Base-by-base conservation (phyloP, 805 yeast genomes). In the Sugiyamaella lignohabitans region DNA sequence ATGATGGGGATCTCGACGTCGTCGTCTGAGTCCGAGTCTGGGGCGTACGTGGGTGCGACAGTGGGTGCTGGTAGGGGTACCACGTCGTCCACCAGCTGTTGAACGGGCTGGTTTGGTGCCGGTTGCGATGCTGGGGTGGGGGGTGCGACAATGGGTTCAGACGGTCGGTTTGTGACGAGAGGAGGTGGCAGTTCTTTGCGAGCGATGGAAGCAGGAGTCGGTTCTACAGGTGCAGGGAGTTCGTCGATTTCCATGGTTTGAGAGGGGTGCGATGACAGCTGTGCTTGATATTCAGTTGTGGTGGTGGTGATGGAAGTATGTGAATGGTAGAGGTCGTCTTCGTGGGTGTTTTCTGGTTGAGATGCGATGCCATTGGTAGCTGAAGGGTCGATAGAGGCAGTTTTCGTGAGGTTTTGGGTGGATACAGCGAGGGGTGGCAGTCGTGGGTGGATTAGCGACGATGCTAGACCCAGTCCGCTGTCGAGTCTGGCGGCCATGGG, bases 371-470 rank as follows among this genome's bases (percentile, higher is more conserved):
- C n/a, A n/a, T n/a, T n/a, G n/a, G 6, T 27, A 27, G 45, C 34
- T 21, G 35, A 29, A 27, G 42, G 36, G 20, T 36, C 11, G 14
- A 18, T 11, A 16, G 39, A 24, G 17, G 55, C 54, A 6, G 54
- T 24, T 4, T 23, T 37, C 6, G 42, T 35, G 21, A 47, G 30
- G 11, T n/a, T 40, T 8, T 44, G 51, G 16, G 48, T 23, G 18
- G 53, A 45, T 5, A 35, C 38, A 4, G 57, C 45, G 17, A 49
- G 42, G n/a, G 61, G 60, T 2, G 96, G 95, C 55, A 87, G 76
- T 57, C 93, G 71, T 37, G 96, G 95, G 56, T 84, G 83, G 45
- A 78, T 73, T 55, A 86, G 22, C 17, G 46, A 70, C 1, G 83
- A 69, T 57, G 85, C 77, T 37, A 81, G 60, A 18, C 76, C 74